Base-by-base conservation (phyloP, 371 early-diverging fungal genomes). In the Syncephalastrum contaminatum region DNA sequence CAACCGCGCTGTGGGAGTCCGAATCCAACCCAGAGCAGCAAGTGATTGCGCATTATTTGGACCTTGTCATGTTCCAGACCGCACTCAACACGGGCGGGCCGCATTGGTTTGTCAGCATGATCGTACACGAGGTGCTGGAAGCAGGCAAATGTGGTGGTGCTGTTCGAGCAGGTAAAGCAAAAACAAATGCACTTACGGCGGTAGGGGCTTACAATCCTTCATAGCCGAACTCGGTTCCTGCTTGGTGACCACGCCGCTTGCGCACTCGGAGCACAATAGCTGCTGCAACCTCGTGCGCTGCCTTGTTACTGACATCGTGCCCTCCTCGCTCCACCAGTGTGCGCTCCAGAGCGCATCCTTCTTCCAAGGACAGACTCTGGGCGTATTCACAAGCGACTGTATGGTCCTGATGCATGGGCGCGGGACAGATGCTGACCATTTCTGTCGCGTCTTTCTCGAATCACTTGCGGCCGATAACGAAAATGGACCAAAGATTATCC, bases 91-190 rank as follows among this genome's bases (percentile, higher is more conserved):
- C 75, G 44, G 80, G 80, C 20, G 80, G 80, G 0, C 58, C 65
- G 4, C 71, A 72, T 43, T 73, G 76, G 74, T 79, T 79, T 61
- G 62, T 75, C 4, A 51, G 52, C 24, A 73, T 75, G 72, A 75
- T 79, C 40, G 72, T 72, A 2, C 67, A 68, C 27, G 67, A 75
- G 56, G 76, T 79, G 0, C 52, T 79, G 30, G 74, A 72, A 50
- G 76, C 80, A 4, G 76, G 80, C 10, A 72, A 71, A 60, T 66
- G 69, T 42, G 80, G 80, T 36, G 80, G 80, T 12, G 80, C 80
- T 14, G 73, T 75, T 8, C 62, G 80, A 56, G 80, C 80, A 56
- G 74, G 78, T 77, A 77, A 50, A 21, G 15, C 18, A 16, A 39
- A 15, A 54, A 42, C 25, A 1, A 25, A 25, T 25, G 25, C 3